Conservation (phyloP, 345 rosid genomes). For the Camelina sativa region DNA sequence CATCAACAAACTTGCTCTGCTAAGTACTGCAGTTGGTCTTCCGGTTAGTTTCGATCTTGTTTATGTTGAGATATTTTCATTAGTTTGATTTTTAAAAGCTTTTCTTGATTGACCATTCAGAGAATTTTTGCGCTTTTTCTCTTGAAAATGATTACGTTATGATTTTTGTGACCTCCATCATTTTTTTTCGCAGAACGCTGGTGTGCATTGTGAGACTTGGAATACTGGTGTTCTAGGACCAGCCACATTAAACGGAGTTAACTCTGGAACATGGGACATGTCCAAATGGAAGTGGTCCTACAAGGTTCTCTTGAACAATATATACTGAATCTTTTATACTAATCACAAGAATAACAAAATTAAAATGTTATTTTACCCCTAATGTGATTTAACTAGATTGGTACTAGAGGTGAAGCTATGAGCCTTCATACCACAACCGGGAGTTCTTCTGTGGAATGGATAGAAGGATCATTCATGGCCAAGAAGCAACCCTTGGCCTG, state of each 20-base stretch:
- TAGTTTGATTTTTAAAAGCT: background rate
- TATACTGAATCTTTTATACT: background rate
- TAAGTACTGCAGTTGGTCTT: conserved; percentile 83
- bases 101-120: background rate
- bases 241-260: conserved; percentile 62
- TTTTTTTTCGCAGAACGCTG: conserved; percentile 55
- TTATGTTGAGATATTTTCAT: background rate
- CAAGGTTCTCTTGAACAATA: conserved; percentile 52
- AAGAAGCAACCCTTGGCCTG: conserved; percentile 65
- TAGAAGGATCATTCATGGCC: conserved; percentile 46
- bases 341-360: background rate
- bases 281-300: conserved; percentile 88
- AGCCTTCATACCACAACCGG: conserved; percentile 54
- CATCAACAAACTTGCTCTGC: conserved; percentile 69
- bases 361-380: background rate
- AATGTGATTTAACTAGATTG: conserved; percentile 52
- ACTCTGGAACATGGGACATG: conserved; percentile 66
- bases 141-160: background rate
- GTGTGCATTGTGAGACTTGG: conserved; percentile 76
- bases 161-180: background rate
- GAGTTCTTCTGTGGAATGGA: conserved; percentile 62
- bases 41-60: conserved; percentile 58
- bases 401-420: conserved; percentile 77
- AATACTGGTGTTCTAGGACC: conserved; percentile 75
- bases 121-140: conserved; percentile 49